Conservation (phyloP, 768 basidiomycete genomes). For the Mrakia gelida region DNA sequence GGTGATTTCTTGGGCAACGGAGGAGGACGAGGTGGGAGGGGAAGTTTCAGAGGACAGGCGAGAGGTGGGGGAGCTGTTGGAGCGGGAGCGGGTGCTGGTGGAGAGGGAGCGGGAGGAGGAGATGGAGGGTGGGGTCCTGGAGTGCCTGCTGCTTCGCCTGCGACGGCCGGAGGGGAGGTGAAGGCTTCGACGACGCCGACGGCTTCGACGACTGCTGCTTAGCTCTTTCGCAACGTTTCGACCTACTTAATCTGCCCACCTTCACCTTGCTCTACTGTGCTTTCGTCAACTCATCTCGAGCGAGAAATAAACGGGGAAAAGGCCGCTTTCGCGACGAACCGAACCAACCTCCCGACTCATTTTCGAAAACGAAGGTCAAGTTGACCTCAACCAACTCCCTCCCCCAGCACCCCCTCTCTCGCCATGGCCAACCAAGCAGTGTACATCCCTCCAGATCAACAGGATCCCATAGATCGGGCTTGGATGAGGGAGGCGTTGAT, state of each 20-base stretch:
- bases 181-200: too few species aligned
- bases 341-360: not conserved
- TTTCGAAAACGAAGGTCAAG: too few species aligned
- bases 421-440: constrained; percentile 32
- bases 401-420: not conserved
- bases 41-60: not conserved
- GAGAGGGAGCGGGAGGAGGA: not conserved
- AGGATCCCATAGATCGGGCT: constrained; percentile 44
- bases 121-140: not conserved
- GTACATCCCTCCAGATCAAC: constrained; percentile 45
- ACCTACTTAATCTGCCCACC: too few species aligned
- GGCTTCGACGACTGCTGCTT: too few species aligned
- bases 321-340: too few species aligned
- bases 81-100: not conserved
- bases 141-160: not conserved
- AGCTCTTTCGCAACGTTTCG: too few species aligned
- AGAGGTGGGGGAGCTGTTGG: not conserved
- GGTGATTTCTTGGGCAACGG: not conserved
- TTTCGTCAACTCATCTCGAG: too few species aligned
- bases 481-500: constrained; percentile 82
- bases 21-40: not conserved
- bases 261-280: too few species aligned
- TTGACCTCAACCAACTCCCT: not conserved
- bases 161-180: not conserved
- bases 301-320: too few species aligned